Evolutionary conservation across 768 basidiomycete species (phyloP), one percentile per base, ranked within the genome.

Genomic region (Boletellus ananiceps): DNA sequence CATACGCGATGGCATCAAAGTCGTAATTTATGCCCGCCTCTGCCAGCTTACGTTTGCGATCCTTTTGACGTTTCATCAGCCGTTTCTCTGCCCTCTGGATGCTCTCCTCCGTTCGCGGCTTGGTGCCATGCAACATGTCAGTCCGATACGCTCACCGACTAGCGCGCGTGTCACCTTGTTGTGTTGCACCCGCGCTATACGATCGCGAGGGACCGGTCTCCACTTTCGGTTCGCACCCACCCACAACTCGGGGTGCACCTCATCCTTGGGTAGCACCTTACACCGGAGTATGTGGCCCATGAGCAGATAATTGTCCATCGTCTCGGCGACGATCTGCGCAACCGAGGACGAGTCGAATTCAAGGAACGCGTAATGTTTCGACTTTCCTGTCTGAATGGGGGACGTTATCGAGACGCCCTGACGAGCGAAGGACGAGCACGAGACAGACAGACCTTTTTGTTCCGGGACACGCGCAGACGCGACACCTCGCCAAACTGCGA

Each of bases 231-330:
- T 96, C 16, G 94, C 91, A n/a, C 96, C 95, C 11, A 94, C 74
- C 96, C 96, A 99, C 1, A 98, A 70, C 62, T 95, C 83, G 12
- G 93, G 88, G 66, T 98, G 95, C 1, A 98, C 82, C 52, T 94
- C 69, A 21, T 94, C 91, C 57, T 83, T 83, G 35, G 96, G 92
- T 51, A 98, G 82, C 44, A 93, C 68, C 69, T 90, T 88, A 74
- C 95, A 98, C 38, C 80, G 82, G 47, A 99, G 77, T 55, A 99
- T 87, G 64, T 96, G 95, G 7, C 95, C 94, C 78, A 88, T 81
- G 55, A 99, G 76, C 34, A 99, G 79, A 69, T 97, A 99, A 72
- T 96, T 98, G 76, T 99, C 84, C 96, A 98, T 98, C 39, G 95
- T 98, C 62, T 98, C 96, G 2, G 89, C 86, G 8, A 96, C 96